These are phyloP conservation scores for Madurella mycetomatis DNA, from an alignment of 2,329 filamentous ascomycete genomes.

Conservation along the genomic window DNA sequence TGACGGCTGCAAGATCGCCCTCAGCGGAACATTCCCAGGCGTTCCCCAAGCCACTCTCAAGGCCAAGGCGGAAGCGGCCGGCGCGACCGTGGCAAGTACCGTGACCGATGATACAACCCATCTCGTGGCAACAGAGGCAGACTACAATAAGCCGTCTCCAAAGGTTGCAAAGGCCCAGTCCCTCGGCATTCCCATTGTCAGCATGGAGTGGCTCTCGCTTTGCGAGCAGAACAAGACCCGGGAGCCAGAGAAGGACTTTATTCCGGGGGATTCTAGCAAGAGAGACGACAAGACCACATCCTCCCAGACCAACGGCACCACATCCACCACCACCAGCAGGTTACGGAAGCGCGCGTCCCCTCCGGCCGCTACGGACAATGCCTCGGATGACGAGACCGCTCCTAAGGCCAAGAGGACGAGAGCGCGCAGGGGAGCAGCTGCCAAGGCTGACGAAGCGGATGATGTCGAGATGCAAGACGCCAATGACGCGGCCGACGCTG, in stretches of 20 bases:
- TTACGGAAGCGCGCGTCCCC: slow-evolving; percentile 25
- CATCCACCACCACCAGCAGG: slow-evolving; percentile 21
- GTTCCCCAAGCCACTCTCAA: slow-evolving; percentile 49
- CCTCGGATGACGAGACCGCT: slow-evolving; percentile 18
- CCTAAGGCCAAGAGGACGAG: slow-evolving; percentile 31
- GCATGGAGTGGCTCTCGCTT: slow-evolving; percentile 59
- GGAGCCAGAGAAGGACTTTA: slow-evolving; percentile 31
- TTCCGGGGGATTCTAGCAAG: slow-evolving; percentile 3
- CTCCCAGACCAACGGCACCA: slow-evolving; percentile 15
- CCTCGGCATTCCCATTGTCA: slow-evolving; percentile 51
- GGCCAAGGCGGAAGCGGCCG: slow-evolving; percentile 43
- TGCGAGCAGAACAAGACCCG: slow-evolving; percentile 42
- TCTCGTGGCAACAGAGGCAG: slow-evolving; percentile 51
- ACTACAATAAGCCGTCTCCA: slow-evolving; percentile 44
- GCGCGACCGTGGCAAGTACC: slow-evolving; percentile 43
- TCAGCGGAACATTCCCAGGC: slow-evolving; percentile 57
- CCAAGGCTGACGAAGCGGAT: slow-evolving; percentile 26
- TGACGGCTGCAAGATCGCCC: slow-evolving; percentile 46
- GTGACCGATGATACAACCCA: slow-evolving; percentile 52
- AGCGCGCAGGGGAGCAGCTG: slow-evolving; percentile 23
- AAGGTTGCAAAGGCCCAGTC: slow-evolving; percentile 49
- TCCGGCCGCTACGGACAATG: slow-evolving; percentile 21
- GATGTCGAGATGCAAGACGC: slow-evolving; percentile 35
- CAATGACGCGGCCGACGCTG: slow-evolving; percentile 16
- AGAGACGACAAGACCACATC: slow-evolving; percentile 3